Base-by-base conservation (phyloP, 805 yeast genomes). In the Wickerhamiella occidentalis region DNA sequence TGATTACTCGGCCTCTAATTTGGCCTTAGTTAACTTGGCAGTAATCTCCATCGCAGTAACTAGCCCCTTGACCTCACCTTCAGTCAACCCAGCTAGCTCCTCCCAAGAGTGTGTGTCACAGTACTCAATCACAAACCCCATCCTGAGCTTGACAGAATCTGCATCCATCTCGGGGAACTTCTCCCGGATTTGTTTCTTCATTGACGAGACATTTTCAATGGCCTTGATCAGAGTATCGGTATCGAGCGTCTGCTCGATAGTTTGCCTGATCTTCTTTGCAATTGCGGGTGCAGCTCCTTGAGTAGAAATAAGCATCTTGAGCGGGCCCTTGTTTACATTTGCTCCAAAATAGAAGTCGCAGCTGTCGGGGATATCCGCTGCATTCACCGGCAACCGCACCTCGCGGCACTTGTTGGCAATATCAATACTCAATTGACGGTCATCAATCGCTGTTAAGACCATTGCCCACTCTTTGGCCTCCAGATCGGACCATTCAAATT, bases 261-360 rank as follows among this genome's bases (percentile, higher is more conserved):
- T 73, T 49, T 74, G 71, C 19, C 80, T 74, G 49, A 85, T 79
- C 35, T 76, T 66, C 51, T 76, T 73, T 47, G 86, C 80, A 56
- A 85, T 72, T 48, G 92, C 65, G 0, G 95, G 95, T 1, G 88
- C 80, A 57, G 79, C 76, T 3, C 94, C 94, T 62, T 83, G 84
- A 11, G 94, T 83, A 36, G 85, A 77, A 12, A 85, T 81, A 88
- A 85, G 80, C 35, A 85, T 72, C 60, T 84, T 92, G 45, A 85
- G 66, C 13, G 79, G 76, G 13, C 88, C 92, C 54, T 75, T 76
- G 58, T 83, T 72, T 62, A 76, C 78, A 68, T 81, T 78, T 21
- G 88, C 76, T 1, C 94, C 95, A 63, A 85, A 85, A 66, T 83
- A 85, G 64, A 83, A 85, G 63, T 85, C 95, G 67, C 95, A 85